phyloP scores from a whole-genome alignment of 1,139 yeast genomes.

The Zygotorulaspora mrakii region DNA sequence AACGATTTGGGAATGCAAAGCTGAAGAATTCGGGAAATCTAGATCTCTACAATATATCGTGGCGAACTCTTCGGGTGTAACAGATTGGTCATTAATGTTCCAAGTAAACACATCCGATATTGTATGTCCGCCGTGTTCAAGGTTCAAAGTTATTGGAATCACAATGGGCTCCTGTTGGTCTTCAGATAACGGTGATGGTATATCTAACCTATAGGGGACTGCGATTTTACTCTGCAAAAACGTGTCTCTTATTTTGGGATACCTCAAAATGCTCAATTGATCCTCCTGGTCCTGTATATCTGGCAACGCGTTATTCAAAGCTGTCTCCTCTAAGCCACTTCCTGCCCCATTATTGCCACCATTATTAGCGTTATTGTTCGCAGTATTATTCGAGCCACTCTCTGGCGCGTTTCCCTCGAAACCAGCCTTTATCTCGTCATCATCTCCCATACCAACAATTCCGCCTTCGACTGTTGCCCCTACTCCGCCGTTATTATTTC shows the following conservation, averaged over 20 bases:
- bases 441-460: conserved; percentile 20
- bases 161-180: conserved; percentile 40
- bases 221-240: conserved; percentile 35
- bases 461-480: conserved; percentile 10
- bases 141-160: conserved; percentile 73
- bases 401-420: conserved; percentile 27
- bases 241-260: conserved; percentile 36
- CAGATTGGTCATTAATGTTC: conserved; percentile 74
- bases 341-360: conserved; percentile 11
- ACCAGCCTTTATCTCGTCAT: conserved; percentile 31
- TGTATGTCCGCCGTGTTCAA: conserved; percentile 64
- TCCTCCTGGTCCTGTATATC: conserved; percentile 35
- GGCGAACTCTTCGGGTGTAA: conserved; percentile 85
- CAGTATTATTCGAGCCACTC: conserved; percentile 12
- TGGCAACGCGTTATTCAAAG: conserved; percentile 28
- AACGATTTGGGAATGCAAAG: conserved; percentile 61
- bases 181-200: conserved; percentile 20
- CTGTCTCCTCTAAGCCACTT: conserved; percentile 19
- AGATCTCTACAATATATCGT: conserved; percentile 74
- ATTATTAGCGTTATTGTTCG: conserved; percentile 12
- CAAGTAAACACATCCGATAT: conserved; percentile 83
- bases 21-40: conserved; percentile 59
- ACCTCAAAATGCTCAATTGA: conserved; percentile 31
- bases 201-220: conserved; percentile 30
- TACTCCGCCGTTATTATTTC: conserved; percentile 15